Base-by-base conservation (phyloP, 352 stramenopile species). In the Globisporangium nagaii region DNA sequence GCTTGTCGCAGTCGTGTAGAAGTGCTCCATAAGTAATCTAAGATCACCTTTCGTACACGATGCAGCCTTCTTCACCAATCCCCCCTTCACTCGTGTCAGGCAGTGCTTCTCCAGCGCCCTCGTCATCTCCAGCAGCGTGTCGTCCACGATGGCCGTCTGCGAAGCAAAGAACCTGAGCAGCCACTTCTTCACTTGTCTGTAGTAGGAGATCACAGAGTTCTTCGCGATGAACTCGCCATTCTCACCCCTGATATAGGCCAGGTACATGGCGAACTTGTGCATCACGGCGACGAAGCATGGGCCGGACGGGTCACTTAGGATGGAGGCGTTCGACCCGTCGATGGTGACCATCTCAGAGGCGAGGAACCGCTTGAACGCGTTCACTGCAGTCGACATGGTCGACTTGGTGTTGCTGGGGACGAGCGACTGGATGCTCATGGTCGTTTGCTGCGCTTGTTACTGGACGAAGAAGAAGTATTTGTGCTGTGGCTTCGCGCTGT, bases 1-100 rank as follows among this genome's bases (percentile, higher is more conserved):
- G 8, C 2, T 48, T 3, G 20, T 36, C 2, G 56, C 58, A 35
- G n/a, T 63, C 3, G 48, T 17, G 43, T 71, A 75, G 25, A 79
- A 40, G 40, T 66, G 57, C 6, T 24, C 15, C 30, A 63, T 55
- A 42, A 67, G 22, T 17, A 30, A 37, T 27, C 45, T 9, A 34
- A 68, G 37, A 41, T 68, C 37, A 7, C 53, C 43, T 25, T 77
- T 74, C 11, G 54, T 66, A 46, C 65, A 80, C 15, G 40, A 53
- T 24, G 17, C 45, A 8, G 62, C 58, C 52, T 77, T 68, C 19
- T 73, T 73, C 19, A 70, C 55, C 11, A 73, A 58, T 2, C 46
- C 52, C 4, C 51, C 31, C 12, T 47, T 52, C 28, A 62, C 61
- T 20, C 47, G 37, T 35, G 66, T 63, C 12, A 67, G 9, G 32